Percentiles rank a stretch among this genome's conserved stretches.
Evolutionary conservation across 306 rosid species (phyloP).

Genomic region (Trifolium repens): DNA sequence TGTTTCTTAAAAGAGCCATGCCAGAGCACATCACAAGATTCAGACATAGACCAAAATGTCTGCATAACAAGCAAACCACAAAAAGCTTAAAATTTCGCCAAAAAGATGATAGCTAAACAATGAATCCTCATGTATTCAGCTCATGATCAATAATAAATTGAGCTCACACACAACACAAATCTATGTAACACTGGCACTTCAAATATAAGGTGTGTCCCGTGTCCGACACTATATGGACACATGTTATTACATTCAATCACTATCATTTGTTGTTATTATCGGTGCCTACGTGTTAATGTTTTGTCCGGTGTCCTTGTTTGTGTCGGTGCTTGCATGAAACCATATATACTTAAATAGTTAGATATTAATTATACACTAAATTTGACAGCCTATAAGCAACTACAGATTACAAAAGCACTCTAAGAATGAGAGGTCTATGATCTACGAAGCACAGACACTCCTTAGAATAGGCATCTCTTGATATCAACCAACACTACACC

Average conservation of each 20-base stretch:
- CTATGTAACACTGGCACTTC: not conserved
- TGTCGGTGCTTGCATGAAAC: not conserved
- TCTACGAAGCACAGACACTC: too few relatives aligned
- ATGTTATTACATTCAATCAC: not conserved
- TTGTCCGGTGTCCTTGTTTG: not conserved
- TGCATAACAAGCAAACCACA: slow-evolving; percentile 26
- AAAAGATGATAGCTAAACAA: slow-evolving; percentile 19
- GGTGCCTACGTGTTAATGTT: not conserved
- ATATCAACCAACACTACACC: too few relatives aligned
- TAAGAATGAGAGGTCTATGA: not conserved
- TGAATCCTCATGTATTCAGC: slow-evolving; percentile 11
- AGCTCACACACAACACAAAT: slow-evolving; percentile 29
- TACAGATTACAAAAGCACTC: slow-evolving; percentile 1
- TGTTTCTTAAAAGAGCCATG: slow-evolving; percentile 58
- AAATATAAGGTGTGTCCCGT: not conserved
- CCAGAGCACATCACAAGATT: slow-evolving; percentile 45
- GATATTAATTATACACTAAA: slow-evolving; percentile 9
- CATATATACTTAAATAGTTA: not conserved
- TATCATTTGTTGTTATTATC: not conserved
- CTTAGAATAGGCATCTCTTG: too few relatives aligned
- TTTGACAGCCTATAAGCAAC: slow-evolving; percentile 24
- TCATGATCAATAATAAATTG: slow-evolving; percentile 14
- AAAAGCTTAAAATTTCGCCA: slow-evolving; percentile 1
- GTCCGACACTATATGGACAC: not conserved
- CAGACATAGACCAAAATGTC: slow-evolving; percentile 49